Conservation (phyloP, 352 stramenopile genomes). For the Phytophthora capsici region DNA sequence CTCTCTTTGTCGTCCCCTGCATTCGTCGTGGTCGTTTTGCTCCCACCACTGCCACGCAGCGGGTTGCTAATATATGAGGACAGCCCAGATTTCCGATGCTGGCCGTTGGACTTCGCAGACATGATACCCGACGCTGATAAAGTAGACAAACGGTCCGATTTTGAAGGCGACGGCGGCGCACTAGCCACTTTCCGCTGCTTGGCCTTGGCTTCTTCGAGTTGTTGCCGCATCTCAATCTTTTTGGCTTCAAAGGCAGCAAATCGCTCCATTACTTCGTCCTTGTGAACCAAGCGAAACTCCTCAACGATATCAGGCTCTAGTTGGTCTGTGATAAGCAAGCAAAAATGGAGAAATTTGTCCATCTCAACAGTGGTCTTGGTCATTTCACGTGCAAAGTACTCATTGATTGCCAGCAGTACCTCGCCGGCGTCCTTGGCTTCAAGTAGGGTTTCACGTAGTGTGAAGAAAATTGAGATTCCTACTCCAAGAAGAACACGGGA, state of each 20-base stretch:
- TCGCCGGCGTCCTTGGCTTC: constrained; percentile 81
- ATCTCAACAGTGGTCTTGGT: constrained; percentile 72
- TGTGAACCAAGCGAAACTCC: constrained; percentile 76
- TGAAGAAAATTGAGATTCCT: constrained; percentile 83
- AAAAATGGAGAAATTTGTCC: constrained; percentile 75
- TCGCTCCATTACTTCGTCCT: constrained; percentile 83
- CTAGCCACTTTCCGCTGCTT: constrained; percentile 49
- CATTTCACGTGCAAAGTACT: constrained; percentile 79
- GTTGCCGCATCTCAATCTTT: constrained; percentile 87
- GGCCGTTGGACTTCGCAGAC: constrained; percentile 29
- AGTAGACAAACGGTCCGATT: constrained; percentile 58
- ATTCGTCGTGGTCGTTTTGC: constrained; percentile 22
- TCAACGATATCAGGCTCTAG: constrained; percentile 76
- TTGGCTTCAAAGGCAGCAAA: constrained; percentile 83
- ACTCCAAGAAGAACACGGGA: constrained; percentile 78
- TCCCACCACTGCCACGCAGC: constrained; percentile 47
- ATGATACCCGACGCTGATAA: constrained; percentile 43
- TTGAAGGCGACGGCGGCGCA: constrained; percentile 63
- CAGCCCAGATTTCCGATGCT: constrained; percentile 34
- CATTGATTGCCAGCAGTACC: constrained; percentile 79
- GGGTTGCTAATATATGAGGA: constrained; percentile 80
- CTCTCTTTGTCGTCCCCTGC: constrained; percentile 47
- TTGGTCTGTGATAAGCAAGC: constrained; percentile 69
- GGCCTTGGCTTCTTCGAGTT: constrained; percentile 73
- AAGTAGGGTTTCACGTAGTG: constrained; percentile 57